These are phyloP conservation scores for Pistacia integerrima DNA, from an alignment of 345 rosid species.

Conservation along the genomic window DNA sequence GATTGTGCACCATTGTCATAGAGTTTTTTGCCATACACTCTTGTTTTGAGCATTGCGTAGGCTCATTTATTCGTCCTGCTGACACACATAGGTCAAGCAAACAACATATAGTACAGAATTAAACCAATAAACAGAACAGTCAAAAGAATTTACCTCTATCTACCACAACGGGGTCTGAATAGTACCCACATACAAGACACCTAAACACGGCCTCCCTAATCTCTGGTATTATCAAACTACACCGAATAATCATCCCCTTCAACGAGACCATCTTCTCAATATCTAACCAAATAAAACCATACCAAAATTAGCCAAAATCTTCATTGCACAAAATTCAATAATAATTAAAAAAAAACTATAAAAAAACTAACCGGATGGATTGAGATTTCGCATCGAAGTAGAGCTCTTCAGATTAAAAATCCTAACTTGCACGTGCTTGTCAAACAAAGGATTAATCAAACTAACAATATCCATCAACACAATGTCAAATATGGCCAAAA, in stretches of 20 bases:
- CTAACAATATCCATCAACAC: slow-evolving; percentile 94
- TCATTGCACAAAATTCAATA: slow-evolving; percentile 11
- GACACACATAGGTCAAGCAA: slow-evolving; percentile 17
- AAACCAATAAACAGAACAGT: slow-evolving; percentile 11
- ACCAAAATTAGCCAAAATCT: slow-evolving; percentile 16
- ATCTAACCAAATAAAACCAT: slow-evolving; percentile 44
- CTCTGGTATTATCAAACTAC: slow-evolving; percentile 95
- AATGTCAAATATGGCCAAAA: slow-evolving; percentile 89
- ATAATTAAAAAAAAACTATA: background rate
- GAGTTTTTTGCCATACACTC: slow-evolving; percentile 91
- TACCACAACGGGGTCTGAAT: slow-evolving; percentile 80
- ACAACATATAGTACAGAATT: background rate
- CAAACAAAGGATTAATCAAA: slow-evolving; percentile 67
- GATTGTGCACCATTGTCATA: slow-evolving; percentile 83
- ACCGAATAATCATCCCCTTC: slow-evolving; percentile 92
- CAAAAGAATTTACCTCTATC: slow-evolving; percentile 76
- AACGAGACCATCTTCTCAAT: slow-evolving; percentile 96
- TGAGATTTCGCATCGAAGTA: slow-evolving; percentile 87
- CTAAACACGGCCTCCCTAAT: slow-evolving; percentile 93
- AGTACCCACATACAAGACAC: slow-evolving; percentile 86
- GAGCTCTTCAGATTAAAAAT: slow-evolving; percentile 73
- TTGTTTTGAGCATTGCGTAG: slow-evolving; percentile 68
- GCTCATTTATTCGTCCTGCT: slow-evolving; percentile 81
- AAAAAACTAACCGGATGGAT: slow-evolving; percentile 73
- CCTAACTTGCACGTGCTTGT: slow-evolving; percentile 89